phyloP scores from a whole-genome alignment of 176 grass and related monocot species.

The Triticum dicoccoides region DNA sequence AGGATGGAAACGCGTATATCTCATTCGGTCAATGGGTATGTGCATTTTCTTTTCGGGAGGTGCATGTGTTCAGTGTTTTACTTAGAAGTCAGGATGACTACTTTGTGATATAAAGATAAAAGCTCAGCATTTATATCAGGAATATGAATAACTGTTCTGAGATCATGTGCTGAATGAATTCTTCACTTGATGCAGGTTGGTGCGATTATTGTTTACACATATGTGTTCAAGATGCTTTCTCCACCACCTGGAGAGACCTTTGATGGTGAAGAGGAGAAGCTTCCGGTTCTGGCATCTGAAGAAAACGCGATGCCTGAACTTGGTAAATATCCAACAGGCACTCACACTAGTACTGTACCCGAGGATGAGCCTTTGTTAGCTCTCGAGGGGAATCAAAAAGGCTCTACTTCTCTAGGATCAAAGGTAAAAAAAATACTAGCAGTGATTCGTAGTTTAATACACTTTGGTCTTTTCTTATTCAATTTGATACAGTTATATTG shows the following conservation, averaged over 20 bases:
- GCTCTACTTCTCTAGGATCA: conserved; percentile 24
- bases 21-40: conserved; percentile 99
- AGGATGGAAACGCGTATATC: conserved; percentile 98
- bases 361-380: conserved; percentile 68
- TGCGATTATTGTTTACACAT: conserved; percentile 97
- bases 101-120: neutral
- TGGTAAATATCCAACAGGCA: conserved; percentile 41
- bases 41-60: neutral
- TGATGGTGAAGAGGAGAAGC: conserved; percentile 66
- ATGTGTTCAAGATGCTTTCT: conserved; percentile 99
- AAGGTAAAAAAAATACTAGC: conserved; percentile 20
- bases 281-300: conserved; percentile 40
- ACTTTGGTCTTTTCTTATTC: neutral
- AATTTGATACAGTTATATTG: conserved; percentile 12
- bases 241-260: conserved; percentile 79
- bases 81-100: conserved; percentile 11
- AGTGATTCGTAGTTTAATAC: neutral
- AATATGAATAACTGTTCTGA: conserved; percentile 16
- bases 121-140: neutral
- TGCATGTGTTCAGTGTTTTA: conserved; percentile 12
- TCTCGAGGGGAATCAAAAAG: conserved; percentile 25
- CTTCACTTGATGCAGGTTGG: conserved; percentile 66
- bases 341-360: conserved; percentile 33
- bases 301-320: conserved; percentile 34
- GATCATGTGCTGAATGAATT: conserved; percentile 11